Evolutionary conservation across 1,284 basidiomycete genomes (phyloP).

Genomic region (Hypsizygus ulmarius): DNA sequence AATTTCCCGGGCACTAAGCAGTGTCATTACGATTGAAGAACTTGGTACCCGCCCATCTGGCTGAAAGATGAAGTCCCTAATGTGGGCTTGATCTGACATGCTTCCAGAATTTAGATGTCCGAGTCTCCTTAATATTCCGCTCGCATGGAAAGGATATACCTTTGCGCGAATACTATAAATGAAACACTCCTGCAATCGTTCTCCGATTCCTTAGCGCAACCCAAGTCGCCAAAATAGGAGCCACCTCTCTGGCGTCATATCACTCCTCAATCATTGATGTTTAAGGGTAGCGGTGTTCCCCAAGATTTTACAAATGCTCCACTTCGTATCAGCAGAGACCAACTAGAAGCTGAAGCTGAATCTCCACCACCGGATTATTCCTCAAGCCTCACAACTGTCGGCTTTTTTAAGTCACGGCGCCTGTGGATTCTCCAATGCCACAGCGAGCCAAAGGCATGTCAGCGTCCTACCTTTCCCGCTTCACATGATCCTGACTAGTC

Average conservation of each 20-base stretch:
- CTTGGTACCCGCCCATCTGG: slow-evolving; percentile 36
- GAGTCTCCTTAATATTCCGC: slow-evolving; percentile 39
- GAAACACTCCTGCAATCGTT: slow-evolving; percentile 20
- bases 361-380: slow-evolving; percentile 11
- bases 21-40: slow-evolving; percentile 35
- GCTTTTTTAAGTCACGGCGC: slow-evolving; percentile 7
- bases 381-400: slow-evolving; percentile 6
- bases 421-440: slow-evolving; percentile 6
- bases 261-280: slow-evolving; percentile 16
- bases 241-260: slow-evolving; percentile 5
- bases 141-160: slow-evolving; percentile 32
- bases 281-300: slow-evolving; percentile 10
- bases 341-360: slow-evolving; percentile 10
- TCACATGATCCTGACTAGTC: slow-evolving; percentile 15
- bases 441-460: slow-evolving; percentile 18
- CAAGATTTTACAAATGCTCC: slow-evolving; percentile 15
- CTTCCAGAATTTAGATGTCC: slow-evolving; percentile 46
- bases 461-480: slow-evolving; percentile 1
- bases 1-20: slow-evolving; percentile 34
- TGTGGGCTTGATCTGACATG: slow-evolving; percentile 48
- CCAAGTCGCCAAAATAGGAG: slow-evolving; percentile 16
- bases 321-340: slow-evolving; percentile 14
- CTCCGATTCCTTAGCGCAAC: slow-evolving; percentile 15
- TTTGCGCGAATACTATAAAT: slow-evolving; percentile 42
- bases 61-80: slow-evolving; percentile 42